These are phyloP conservation scores for Neurospora tetraspora DNA, from an alignment of 495 filamentous ascomycete genomes.

Conservation along the genomic window DNA sequence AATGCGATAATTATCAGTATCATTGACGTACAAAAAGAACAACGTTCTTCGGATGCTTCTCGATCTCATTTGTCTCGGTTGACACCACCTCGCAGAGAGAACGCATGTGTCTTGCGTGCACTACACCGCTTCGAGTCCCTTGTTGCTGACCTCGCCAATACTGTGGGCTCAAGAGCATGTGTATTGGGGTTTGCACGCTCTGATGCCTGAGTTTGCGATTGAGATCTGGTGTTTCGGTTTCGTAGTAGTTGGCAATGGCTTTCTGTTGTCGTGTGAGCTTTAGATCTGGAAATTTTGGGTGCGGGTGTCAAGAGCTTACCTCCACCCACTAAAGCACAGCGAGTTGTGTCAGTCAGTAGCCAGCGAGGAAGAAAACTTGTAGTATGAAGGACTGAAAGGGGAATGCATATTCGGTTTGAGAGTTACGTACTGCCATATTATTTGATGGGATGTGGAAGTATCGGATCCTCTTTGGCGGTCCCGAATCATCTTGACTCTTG, in stretches of 20 bases:
- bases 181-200: neutral
- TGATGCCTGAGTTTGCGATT: neutral
- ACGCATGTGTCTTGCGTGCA: constrained; percentile 30
- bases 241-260: constrained; percentile 14
- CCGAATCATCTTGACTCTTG: neutral
- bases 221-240: constrained; percentile 2
- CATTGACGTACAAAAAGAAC: constrained; percentile 26
- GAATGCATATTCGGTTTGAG: neutral
- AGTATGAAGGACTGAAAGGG: too few relatives aligned
- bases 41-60: constrained; percentile 22
- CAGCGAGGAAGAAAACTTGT: neutral
- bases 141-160: constrained; percentile 23
- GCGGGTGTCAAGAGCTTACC: neutral
- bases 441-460: constrained; percentile 15
- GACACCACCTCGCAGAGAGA: constrained; percentile 24
- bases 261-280: neutral
- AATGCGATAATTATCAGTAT: neutral
- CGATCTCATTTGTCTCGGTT: constrained; percentile 7
- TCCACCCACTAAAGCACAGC: constrained; percentile 10
- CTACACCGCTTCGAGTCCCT: constrained; percentile 11
- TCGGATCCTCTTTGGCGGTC: constrained; percentile 2
- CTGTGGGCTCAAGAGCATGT: constrained; percentile 20
- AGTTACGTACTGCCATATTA: constrained; percentile 11
- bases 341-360: neutral
- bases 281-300: neutral